phyloP scores from a whole-genome alignment of 768 basidiomycete genomes.

The Chalciporus pseudorubinellus region DNA sequence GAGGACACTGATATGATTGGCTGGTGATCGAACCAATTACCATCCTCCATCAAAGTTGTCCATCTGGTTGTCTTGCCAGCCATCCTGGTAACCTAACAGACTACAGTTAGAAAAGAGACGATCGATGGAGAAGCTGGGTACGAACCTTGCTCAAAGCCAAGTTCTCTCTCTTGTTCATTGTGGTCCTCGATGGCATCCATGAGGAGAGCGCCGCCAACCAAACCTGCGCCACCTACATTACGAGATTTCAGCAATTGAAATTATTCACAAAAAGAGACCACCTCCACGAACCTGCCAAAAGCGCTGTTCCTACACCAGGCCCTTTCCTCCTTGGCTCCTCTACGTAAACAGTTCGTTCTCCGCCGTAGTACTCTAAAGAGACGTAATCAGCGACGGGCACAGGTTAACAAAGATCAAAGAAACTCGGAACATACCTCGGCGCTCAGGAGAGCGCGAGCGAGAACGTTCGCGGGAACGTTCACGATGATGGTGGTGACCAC shows the following conservation, averaged over 20 bases:
- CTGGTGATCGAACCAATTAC: too few species aligned
- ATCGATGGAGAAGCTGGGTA: slow-evolving; percentile 2
- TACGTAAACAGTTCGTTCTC: slow-evolving; percentile 33
- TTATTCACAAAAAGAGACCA: not conserved
- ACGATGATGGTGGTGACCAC: slow-evolving; percentile 9
- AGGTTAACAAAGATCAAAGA: not conserved
- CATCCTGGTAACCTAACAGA: slow-evolving; percentile 31
- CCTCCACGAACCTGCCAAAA: slow-evolving; percentile 42
- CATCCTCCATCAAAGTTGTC: slow-evolving; percentile 5
- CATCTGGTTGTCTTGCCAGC: slow-evolving; percentile 11
- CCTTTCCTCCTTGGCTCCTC: slow-evolving; percentile 47
- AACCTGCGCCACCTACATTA: slow-evolving; percentile 53
- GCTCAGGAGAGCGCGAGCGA: slow-evolving; percentile 15
- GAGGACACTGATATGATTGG: not conserved
- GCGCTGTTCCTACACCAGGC: slow-evolving; percentile 47
- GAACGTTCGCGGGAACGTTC: not conserved
- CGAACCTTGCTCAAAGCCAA: slow-evolving; percentile 37
- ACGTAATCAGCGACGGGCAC: slow-evolving; percentile 1
- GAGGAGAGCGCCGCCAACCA: slow-evolving; percentile 62
- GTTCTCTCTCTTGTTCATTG: slow-evolving; percentile 31
- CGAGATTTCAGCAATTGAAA: not conserved
- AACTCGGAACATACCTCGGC: slow-evolving; percentile 21
- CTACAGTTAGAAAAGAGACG: slow-evolving; percentile 7
- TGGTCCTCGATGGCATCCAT: slow-evolving; percentile 49
- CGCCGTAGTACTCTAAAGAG: slow-evolving; percentile 32